Evolutionary conservation across 352 stramenopile genomes (phyloP).

Genomic region (Pelagophyceae sp.): DNA sequence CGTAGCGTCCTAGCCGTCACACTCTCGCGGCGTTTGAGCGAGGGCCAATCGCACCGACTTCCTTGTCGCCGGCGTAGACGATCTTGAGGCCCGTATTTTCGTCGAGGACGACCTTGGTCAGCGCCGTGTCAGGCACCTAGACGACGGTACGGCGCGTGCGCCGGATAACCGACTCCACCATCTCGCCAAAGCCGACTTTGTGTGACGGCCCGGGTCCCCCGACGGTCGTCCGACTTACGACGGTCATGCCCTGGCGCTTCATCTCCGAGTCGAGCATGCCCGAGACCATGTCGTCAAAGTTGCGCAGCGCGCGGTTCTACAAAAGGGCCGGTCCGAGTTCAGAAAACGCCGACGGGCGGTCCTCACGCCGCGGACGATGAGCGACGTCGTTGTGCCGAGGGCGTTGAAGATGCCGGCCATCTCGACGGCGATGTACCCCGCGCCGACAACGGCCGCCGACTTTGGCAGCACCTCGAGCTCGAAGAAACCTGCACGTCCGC

Average conservation of each 20-base stretch:
- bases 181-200: no score
- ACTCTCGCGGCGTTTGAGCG: no score
- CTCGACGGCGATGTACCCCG: conserved; percentile 96
- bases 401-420: conserved; percentile 87
- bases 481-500: no score
- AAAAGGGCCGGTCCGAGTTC: no score
- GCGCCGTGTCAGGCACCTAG: background rate
- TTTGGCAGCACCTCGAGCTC: conserved; percentile 77
- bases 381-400: conserved; percentile 71
- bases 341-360: no score
- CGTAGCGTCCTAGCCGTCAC: conserved; percentile 46
- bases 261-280: conserved; percentile 48
- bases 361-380: conserved; percentile 53
- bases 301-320: conserved; percentile 50
- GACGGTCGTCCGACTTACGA: no score
- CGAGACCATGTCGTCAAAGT: conserved; percentile 47
- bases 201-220: no score
- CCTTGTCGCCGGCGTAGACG: conserved; percentile 41
- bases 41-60: conserved; percentile 30
- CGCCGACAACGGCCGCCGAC: conserved; percentile 87
- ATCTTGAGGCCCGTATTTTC: conserved; percentile 48
- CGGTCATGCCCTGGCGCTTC: conserved; percentile 40
- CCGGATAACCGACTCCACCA: no score
- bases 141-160: no score
- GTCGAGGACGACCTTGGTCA: conserved; percentile 1